phyloP scores from a whole-genome alignment of 345 rosid species.

The Ceriops tagal region DNA sequence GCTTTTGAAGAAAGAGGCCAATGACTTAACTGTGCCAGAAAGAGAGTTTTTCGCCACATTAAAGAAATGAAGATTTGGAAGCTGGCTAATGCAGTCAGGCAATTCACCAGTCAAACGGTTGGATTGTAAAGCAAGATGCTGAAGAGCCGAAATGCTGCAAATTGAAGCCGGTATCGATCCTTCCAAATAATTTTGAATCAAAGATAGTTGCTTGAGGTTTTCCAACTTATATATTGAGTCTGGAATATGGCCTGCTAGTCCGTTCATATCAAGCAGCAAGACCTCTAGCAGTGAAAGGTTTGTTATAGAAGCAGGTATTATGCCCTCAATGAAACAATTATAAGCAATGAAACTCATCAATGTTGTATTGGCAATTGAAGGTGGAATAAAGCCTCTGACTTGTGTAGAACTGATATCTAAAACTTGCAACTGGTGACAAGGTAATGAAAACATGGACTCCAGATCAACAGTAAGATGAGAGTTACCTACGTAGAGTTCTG shows the following conservation, averaged over 20 bases:
- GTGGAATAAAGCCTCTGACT: slow-evolving; percentile 20
- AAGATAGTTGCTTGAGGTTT: slow-evolving; percentile 8
- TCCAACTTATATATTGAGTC: slow-evolving; percentile 19
- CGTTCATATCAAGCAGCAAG: slow-evolving; percentile 3
- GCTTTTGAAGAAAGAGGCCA: not conserved
- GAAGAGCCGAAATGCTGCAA: slow-evolving; percentile 12
- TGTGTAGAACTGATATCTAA: slow-evolving; percentile 14
- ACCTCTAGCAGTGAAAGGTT: slow-evolving; percentile 7
- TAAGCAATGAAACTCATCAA: slow-evolving; percentile 9
- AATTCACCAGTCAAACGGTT: slow-evolving; percentile 22
- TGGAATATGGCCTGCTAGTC: slow-evolving; percentile 10
- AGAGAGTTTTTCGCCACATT: not conserved
- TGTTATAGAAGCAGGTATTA: slow-evolving; percentile 17
- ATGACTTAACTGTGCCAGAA: slow-evolving; percentile 1
- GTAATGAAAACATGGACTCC: slow-evolving; percentile 16
- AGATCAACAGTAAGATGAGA: slow-evolving; percentile 10
- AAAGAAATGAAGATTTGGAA: slow-evolving; percentile 8
- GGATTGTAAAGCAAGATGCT: not conserved
- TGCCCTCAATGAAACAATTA: slow-evolving; percentile 18
- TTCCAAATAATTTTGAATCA: slow-evolving; percentile 12
- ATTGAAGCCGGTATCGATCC: slow-evolving; percentile 20
- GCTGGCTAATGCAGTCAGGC: slow-evolving; percentile 19
- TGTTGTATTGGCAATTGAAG: slow-evolving; percentile 16
- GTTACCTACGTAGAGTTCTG: slow-evolving; percentile 1
- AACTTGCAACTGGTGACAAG: slow-evolving; percentile 17